These are phyloP conservation scores for Phytophthora pinifolia DNA, from an alignment of 352 stramenopile genomes.

Conservation along the genomic window DNA sequence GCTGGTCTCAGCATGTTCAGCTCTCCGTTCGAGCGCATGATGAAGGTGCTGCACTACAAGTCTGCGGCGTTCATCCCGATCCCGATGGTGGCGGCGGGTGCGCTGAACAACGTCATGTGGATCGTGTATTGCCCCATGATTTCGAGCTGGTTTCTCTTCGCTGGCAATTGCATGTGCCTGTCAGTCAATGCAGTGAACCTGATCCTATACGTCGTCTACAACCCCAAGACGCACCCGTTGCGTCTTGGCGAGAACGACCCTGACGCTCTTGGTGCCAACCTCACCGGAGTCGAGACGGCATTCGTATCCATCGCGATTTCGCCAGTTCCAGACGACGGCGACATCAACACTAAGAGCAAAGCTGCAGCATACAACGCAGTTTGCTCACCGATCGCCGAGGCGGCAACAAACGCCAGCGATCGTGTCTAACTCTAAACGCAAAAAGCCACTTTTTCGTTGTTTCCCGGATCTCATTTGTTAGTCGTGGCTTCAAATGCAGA, in stretches of 20 bases:
- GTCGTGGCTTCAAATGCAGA: too few relatives aligned
- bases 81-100: constrained; percentile 33
- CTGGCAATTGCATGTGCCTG: constrained; percentile 1
- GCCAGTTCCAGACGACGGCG: constrained; percentile 1
- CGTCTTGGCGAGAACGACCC: too few relatives aligned
- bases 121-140: constrained; percentile 6
- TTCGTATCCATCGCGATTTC: constrained; percentile 16
- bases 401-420: constrained; percentile 1
- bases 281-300: constrained; percentile 1
- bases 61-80: constrained; percentile 33
- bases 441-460: background rate
- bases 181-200: background rate
- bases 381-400: constrained; percentile 13
- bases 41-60: constrained; percentile 37
- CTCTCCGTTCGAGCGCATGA: constrained; percentile 37
- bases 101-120: constrained; percentile 41
- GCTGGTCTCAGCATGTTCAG: constrained; percentile 22
- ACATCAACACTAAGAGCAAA: constrained; percentile 4
- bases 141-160: background rate
- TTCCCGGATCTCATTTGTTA: background rate
- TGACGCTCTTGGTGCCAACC: background rate
- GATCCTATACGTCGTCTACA: background rate
- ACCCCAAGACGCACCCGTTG: constrained; percentile 2
- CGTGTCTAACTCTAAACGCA: background rate
- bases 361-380: constrained; percentile 20